phyloP scores from a whole-genome alignment of 2,329 filamentous ascomycete species.

The Trichoderma guizhouense region DNA sequence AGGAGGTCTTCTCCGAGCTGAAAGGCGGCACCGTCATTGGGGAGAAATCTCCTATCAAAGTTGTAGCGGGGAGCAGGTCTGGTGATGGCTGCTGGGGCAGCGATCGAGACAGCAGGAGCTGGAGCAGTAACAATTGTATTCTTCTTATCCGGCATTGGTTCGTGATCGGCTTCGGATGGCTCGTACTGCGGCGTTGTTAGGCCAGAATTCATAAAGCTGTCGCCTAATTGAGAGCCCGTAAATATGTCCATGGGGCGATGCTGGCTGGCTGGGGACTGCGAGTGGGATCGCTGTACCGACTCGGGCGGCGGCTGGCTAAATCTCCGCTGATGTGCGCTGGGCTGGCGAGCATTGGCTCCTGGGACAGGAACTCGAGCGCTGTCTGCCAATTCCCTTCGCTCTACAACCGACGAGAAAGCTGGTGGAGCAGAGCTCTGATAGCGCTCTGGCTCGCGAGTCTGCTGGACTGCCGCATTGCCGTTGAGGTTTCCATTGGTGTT shows the following conservation, averaged over 20 bases:
- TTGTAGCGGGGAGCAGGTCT: constrained; percentile 9
- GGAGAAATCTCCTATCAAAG: constrained; percentile 15
- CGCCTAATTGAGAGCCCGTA: constrained; percentile 38
- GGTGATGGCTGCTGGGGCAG: not conserved
- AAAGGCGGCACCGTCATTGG: constrained; percentile 26
- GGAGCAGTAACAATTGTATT: not conserved
- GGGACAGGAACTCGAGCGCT: constrained; percentile 37
- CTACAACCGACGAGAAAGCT: constrained; percentile 20
- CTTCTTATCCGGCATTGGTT: constrained; percentile 11
- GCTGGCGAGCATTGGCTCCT: constrained; percentile 27
- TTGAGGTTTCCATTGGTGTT: not conserved
- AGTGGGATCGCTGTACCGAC: constrained; percentile 23
- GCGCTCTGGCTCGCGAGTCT: constrained; percentile 22
- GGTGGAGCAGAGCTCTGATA: constrained; percentile 23
- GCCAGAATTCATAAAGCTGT: constrained; percentile 39
- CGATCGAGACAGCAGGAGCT: not conserved
- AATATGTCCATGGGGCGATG: constrained; percentile 31
- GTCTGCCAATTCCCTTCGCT: constrained; percentile 31
- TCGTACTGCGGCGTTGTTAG: constrained; percentile 37
- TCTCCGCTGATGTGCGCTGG: constrained; percentile 27
- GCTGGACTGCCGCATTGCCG: constrained; percentile 21
- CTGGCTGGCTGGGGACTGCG: constrained; percentile 12
- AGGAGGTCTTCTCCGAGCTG: constrained; percentile 37
- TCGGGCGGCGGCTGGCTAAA: constrained; percentile 26
- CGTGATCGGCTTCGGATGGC: constrained; percentile 19